These are phyloP conservation scores for Alternaria incomplexa DNA, from an alignment of 2,329 filamentous ascomycete species.

Conservation along the genomic window DNA sequence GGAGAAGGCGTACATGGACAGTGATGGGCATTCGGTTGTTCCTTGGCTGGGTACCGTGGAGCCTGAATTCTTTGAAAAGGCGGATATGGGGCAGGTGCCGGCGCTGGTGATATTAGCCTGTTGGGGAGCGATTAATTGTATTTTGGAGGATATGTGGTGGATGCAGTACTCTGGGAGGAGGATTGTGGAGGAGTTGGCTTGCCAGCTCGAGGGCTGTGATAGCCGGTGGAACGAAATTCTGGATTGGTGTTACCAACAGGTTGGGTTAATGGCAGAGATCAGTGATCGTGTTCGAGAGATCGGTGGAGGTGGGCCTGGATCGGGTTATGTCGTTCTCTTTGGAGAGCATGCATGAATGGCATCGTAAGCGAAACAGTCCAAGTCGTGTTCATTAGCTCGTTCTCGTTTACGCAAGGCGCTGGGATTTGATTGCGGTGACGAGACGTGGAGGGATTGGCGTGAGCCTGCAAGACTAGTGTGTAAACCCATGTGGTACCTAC, in stretches of 20 bases:
- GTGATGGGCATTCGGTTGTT: not conserved
- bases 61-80: not conserved
- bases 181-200: not conserved
- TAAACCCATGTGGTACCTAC: not conserved
- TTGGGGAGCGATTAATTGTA: not conserved
- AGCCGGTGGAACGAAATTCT: not conserved
- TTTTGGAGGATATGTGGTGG: not conserved
- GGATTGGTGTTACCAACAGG: not conserved
- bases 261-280: not conserved
- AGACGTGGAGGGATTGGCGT: not conserved
- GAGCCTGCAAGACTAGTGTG: not conserved
- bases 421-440: not conserved
- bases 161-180: not conserved
- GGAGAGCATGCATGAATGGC: not conserved
- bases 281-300: not conserved
- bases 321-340: not conserved
- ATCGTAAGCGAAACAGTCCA: not conserved
- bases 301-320: not conserved
- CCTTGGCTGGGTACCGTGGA: not conserved
- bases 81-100: not conserved
- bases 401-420: not conserved
- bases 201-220: not conserved
- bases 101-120: not conserved
- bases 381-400: not conserved
- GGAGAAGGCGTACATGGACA: not conserved